A percentile compares a stretch with the other conserved stretches of the same genome.
These are phyloP conservation scores for Endotrypanum monterogeii DNA, from an alignment of 208 protist genomes.

Conservation along the genomic window DNA sequence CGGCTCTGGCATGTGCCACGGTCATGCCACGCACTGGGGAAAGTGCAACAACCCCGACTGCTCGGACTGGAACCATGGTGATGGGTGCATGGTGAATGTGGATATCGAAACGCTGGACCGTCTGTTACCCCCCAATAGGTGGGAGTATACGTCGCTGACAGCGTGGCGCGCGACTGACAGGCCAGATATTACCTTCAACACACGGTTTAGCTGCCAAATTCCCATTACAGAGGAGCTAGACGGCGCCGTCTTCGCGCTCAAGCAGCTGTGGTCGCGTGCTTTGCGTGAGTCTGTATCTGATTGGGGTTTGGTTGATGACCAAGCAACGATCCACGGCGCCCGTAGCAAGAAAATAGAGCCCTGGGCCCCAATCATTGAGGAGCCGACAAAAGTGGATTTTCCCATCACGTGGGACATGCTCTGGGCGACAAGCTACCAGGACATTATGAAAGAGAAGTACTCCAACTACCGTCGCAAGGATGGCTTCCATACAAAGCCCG, in stretches of 20 bases:
- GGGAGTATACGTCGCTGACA: constrained; percentile 89
- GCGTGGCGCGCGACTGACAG: constrained; percentile 79
- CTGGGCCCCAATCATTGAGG: constrained; percentile 88
- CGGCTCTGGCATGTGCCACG: constrained; percentile 90
- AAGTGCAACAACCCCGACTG: constrained; percentile 93
- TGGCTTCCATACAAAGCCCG: constrained; percentile 82
- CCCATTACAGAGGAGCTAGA: constrained; percentile 85
- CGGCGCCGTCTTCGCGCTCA: constrained; percentile 84
- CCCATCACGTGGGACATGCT: constrained; percentile 91
- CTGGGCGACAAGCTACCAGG: constrained; percentile 87
- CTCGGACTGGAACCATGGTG: constrained; percentile 87
- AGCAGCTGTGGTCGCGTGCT: constrained; percentile 82
- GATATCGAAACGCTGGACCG: constrained; percentile 90
- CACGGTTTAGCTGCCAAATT: constrained; percentile 91
- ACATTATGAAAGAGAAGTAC: constrained; percentile 86
- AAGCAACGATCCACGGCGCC: constrained; percentile 55
- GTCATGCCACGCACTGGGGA: constrained; percentile 74
- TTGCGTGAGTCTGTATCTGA: constrained; percentile 79
- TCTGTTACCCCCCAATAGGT: constrained; percentile 79
- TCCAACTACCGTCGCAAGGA: constrained; percentile 82
- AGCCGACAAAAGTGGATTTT: constrained; percentile 86
- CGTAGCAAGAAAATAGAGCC: constrained; percentile 89
- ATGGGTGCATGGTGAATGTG: constrained; percentile 91
- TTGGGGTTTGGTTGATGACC: constrained; percentile 83
- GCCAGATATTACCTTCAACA: constrained; percentile 87